Percentiles rank a stretch among this genome's conserved stretches.
phyloP scores from a whole-genome alignment of 108 stramenopile species.

The Skeletonema grethae region DNA sequence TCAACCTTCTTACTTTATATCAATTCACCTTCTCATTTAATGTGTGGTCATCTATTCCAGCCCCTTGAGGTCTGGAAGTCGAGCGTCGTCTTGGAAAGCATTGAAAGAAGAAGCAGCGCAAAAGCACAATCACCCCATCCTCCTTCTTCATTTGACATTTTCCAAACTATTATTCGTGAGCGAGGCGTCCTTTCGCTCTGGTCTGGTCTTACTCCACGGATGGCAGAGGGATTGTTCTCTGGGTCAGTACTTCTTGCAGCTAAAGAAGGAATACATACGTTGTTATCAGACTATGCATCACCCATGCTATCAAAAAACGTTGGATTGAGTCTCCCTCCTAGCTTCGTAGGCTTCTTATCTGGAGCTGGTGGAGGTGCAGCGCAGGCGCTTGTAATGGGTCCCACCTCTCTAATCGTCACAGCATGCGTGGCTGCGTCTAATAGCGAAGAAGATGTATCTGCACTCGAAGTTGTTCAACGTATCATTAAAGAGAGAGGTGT shows the following conservation, averaged over 20 bases:
- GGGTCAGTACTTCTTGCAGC: conserved; percentile 27
- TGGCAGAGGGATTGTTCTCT: conserved; percentile 37
- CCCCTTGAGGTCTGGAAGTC: conserved; percentile 44
- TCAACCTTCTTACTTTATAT: too few species aligned
- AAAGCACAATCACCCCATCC: conserved; percentile 4
- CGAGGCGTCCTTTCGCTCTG: conserved; percentile 20
- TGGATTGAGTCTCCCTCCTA: conserved; percentile 17
- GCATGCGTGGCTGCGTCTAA: conserved; percentile 30
- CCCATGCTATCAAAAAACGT: conserved; percentile 16
- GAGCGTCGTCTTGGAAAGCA: conserved; percentile 30
- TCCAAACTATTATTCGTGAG: conserved; percentile 17
- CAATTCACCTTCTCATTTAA: neutral
- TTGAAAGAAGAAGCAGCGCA: neutral
- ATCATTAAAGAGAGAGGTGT: conserved; percentile 18
- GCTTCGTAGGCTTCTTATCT: conserved; percentile 24
- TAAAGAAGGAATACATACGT: conserved; percentile 24
- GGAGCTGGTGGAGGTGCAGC: conserved; percentile 39
- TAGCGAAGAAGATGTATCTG: conserved; percentile 11
- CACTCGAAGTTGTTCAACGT: conserved; percentile 17
- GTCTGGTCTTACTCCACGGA: conserved; percentile 30
- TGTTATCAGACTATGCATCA: conserved; percentile 30
- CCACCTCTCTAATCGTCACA: conserved; percentile 34
- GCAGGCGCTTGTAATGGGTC: conserved; percentile 32
- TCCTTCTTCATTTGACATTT: conserved; percentile 14
- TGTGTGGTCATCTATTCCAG: conserved; percentile 6